A percentile compares a stretch with the other conserved stretches of the same genome.
phyloP scores from a whole-genome alignment of 2,329 filamentous ascomycete genomes.

The Davidsoniella eucalypti region DNA sequence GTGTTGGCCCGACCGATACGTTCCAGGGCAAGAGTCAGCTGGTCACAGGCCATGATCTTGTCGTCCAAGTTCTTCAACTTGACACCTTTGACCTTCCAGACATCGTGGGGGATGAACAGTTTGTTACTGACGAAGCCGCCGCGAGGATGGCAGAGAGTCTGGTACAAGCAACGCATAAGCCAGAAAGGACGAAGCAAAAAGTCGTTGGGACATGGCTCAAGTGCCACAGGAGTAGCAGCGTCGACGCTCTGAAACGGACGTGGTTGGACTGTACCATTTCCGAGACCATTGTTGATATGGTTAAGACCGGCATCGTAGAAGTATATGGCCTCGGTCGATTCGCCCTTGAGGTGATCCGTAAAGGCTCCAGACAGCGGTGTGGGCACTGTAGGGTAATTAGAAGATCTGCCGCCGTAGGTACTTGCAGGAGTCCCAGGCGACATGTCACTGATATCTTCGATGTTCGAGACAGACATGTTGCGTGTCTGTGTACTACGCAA shows the following conservation, averaged over 20 bases:
- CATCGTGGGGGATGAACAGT: conserved; percentile 80
- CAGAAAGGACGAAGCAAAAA: conserved; percentile 88
- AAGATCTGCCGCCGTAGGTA: conserved; percentile 33
- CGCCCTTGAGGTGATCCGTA: conserved; percentile 37
- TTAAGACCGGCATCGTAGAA: conserved; percentile 77
- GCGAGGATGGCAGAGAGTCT: conserved; percentile 78
- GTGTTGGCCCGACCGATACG: conserved; percentile 75
- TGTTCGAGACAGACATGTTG: conserved; percentile 50
- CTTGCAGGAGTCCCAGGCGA: conserved; percentile 63
- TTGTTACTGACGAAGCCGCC: conserved; percentile 86
- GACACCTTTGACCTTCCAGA: conserved; percentile 86
- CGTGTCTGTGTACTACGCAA: conserved; percentile 56
- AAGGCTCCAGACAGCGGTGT: conserved; percentile 51
- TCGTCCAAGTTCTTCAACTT: conserved; percentile 86
- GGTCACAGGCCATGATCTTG: conserved; percentile 82
- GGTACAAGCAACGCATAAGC: conserved; percentile 89
- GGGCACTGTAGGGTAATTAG: conserved; percentile 44
- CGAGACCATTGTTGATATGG: conserved; percentile 11
- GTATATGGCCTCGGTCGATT: conserved; percentile 51
- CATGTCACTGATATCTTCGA: conserved; percentile 45
- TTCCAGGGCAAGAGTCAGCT: conserved; percentile 72
- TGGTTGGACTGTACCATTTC: conserved; percentile 17
- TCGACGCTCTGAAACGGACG: conserved; percentile 44
- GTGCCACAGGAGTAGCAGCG: conserved; percentile 46
- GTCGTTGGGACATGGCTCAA: conserved; percentile 85